Base-by-base conservation (phyloP, 805 yeast species). In the Yarrowia phangngaensis region DNA sequence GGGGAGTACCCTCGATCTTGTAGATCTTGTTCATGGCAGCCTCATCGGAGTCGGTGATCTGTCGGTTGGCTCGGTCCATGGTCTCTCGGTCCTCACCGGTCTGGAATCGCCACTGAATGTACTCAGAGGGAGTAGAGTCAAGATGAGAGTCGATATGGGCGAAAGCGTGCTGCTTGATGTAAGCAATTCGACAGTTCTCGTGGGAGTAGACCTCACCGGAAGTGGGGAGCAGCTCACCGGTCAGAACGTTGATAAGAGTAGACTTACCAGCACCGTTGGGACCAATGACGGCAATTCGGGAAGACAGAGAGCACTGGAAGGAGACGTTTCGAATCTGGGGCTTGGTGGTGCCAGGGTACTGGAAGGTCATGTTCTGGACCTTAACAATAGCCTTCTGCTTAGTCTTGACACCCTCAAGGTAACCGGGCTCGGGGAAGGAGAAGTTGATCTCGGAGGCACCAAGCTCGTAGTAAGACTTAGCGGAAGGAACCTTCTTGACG, bases 251-350 rank as follows among this genome's bases (percentile, higher is more conserved):
- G 72, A 92, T 90, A 76, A 92, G 81, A 64, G 98, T 92, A 58
- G 98, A 90, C 75, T 92, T 92, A 84, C 98, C 98, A 70, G 98
- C 98, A 86, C 98, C 98, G 75, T 92, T 92, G 74, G 98, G 98
- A 74, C 98, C 98, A 78, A 92, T 90, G 70, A 92, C 97, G 63
- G 98, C 98, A 85, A 92, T 92, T 84, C 98, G 90, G 38, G 98
- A 90, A 56, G 97, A 90, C 69, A 92, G 79, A 58, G 98, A 92
- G 80, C 96, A 88, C 80, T 92, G 97, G 97, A 92, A 92, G 72
- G 82, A 82, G 63, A 92, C 82, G 74, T 85, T 88, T 53, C 69
- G 55, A 64, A 92, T 77, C 79, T 92, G 98, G 65, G 98, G 98
- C 76, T 85, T 88, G 62, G 84, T 53, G 60, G 98, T 90, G 80